A percentile compares a stretch with the other conserved stretches of the same genome.
Evolutionary conservation across 2,329 filamentous ascomycete genomes (phyloP).

Genomic region (Aspergillus tubingensis): DNA sequence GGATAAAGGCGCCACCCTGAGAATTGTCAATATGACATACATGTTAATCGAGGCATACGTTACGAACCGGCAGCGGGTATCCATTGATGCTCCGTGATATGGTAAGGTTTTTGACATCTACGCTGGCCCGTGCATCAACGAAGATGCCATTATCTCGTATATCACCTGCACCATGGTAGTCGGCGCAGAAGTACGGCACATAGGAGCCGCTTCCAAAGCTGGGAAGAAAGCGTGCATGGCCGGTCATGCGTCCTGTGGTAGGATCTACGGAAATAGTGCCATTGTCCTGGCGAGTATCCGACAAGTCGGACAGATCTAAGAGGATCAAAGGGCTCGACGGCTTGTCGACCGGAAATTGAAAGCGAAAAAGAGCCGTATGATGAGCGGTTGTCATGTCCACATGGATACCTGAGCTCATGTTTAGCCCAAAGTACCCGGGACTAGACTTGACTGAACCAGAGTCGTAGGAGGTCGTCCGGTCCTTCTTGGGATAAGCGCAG

Average conservation of each 20-base stretch:
- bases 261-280: conserved; percentile 60
- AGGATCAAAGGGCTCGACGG: conserved; percentile 59
- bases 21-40: conserved; percentile 4
- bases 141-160: conserved; percentile 65
- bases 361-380: conserved; percentile 65
- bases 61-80: conserved; percentile 50
- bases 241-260: conserved; percentile 62
- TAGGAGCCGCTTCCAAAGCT: conserved; percentile 67
- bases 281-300: conserved; percentile 61
- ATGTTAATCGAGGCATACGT: not conserved
- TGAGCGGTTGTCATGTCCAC: conserved; percentile 68
- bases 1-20: conserved; percentile 64
- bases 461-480: conserved; percentile 52
- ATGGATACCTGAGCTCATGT: conserved; percentile 57
- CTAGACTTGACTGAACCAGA: conserved; percentile 57
- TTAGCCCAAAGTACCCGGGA: conserved; percentile 67
- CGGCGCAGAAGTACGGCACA: conserved; percentile 65
- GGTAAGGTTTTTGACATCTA: conserved; percentile 54
- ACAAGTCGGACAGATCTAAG: conserved; percentile 65
- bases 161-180: conserved; percentile 58
- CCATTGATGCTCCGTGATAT: conserved; percentile 60
- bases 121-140: conserved; percentile 61
- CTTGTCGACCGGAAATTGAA: conserved; percentile 56
- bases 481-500: conserved; percentile 61
- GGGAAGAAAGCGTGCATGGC: conserved; percentile 61